Conservation (phyloP, 1,284 basidiomycete species). For the Ceratorhiza oryzae-sativae region DNA sequence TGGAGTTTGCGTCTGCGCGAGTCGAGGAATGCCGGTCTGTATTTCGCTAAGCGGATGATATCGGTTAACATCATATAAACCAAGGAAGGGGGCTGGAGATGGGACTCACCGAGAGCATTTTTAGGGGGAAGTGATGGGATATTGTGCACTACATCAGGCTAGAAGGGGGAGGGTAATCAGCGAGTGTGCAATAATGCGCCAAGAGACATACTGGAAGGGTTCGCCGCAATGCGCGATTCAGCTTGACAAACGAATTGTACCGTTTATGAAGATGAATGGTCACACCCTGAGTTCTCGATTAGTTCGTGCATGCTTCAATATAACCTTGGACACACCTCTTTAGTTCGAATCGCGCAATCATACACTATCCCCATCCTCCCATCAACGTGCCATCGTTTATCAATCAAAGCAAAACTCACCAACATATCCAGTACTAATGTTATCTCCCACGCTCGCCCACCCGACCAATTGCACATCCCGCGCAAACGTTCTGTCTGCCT, state of each 20-base stretch:
- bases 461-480: constrained; percentile 36
- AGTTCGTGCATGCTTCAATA: not conserved
- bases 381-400: not conserved
- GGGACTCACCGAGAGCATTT: constrained; percentile 64
- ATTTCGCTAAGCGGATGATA: constrained; percentile 49
- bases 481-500: constrained; percentile 38
- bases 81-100: not conserved
- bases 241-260: constrained; percentile 70
- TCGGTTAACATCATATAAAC: not conserved
- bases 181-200: not conserved
- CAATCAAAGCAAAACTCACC: constrained; percentile 27
- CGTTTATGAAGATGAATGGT: constrained; percentile 72
- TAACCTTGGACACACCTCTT: constrained; percentile 25
- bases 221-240: constrained; percentile 59
- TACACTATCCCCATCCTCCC: constrained; percentile 18
- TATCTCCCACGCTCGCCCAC: constrained; percentile 41
- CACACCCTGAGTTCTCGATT: constrained; percentile 56
- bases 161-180: constrained; percentile 16
- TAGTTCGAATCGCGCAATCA: constrained; percentile 40
- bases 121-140: constrained; percentile 74
- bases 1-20: constrained; percentile 68
- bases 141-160: constrained; percentile 58
- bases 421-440: constrained; percentile 38
- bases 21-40: constrained; percentile 72
- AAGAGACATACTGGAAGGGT: constrained; percentile 60